A percentile compares a stretch with the other conserved stretches of the same genome.
These are phyloP conservation scores for Cornus kousa DNA, from an alignment of 148 eudicot species.

Conservation along the genomic window DNA sequence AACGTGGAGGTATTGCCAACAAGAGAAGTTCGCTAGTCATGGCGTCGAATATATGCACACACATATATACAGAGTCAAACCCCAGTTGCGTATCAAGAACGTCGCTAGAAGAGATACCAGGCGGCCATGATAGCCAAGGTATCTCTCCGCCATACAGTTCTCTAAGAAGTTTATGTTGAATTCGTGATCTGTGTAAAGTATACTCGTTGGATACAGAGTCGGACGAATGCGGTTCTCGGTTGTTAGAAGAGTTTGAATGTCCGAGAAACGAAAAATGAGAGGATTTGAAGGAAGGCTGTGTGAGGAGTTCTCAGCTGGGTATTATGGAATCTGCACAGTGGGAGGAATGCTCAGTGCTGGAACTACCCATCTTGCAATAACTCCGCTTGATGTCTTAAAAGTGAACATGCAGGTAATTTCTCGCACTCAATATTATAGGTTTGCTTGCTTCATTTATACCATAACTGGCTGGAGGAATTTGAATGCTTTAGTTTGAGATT, in stretches of 20 bases:
- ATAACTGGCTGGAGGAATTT: background rate
- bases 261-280: constrained; percentile 13
- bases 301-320: constrained; percentile 65
- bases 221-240: background rate
- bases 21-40: background rate
- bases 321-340: constrained; percentile 72
- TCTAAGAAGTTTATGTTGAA: background rate
- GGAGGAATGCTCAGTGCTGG: constrained; percentile 95
- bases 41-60: background rate
- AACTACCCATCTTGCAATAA: constrained; percentile 78
- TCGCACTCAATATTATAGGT: background rate
- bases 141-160: background rate
- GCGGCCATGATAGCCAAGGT: background rate
- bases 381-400: constrained; percentile 95
- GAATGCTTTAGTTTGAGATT: background rate
- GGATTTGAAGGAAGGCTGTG: constrained; percentile 36
- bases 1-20: constrained; percentile 12
- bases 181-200: background rate
- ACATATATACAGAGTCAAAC: background rate
- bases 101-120: background rate
- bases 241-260: background rate
- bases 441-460: too few species aligned
- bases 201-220: background rate
- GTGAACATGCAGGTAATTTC: constrained; percentile 88
- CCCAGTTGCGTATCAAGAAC: background rate